Conservation (phyloP, 1,284 basidiomycete genomes). For the Pascua sp. region DNA sequence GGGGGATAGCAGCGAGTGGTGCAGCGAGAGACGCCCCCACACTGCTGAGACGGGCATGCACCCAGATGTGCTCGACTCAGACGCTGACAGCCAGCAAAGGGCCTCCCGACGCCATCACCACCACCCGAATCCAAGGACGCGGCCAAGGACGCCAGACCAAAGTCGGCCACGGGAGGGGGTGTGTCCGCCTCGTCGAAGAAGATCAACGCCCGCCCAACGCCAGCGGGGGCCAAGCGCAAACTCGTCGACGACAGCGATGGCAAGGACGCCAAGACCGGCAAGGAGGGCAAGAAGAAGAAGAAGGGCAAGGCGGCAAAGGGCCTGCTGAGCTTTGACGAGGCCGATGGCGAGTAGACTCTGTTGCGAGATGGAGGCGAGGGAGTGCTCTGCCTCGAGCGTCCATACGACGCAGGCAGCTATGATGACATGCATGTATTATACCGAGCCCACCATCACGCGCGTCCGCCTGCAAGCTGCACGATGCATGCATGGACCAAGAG, state of each 20-base stretch:
- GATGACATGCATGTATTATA: slow-evolving; percentile 4
- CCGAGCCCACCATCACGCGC: neutral
- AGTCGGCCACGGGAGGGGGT: neutral
- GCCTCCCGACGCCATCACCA: neutral
- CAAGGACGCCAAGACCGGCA: slow-evolving; percentile 23
- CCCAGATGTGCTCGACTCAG: no score
- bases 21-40: slow-evolving; percentile 1
- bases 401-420: no score
- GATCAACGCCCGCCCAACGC: no score
- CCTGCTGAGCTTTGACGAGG: slow-evolving; percentile 45
- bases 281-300: slow-evolving; percentile 30
- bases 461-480: neutral
- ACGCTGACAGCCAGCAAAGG: slow-evolving; percentile 5
- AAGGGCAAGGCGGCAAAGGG: slow-evolving; percentile 42
- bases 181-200: no score
- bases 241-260: slow-evolving; percentile 20
- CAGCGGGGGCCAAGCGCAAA: slow-evolving; percentile 28
- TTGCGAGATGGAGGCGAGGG: neutral
- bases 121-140: neutral
- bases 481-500: neutral
- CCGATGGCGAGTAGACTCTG: slow-evolving; percentile 27
- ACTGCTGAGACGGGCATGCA: no score
- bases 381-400: no score
- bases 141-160: neutral
- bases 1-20: no score